These are phyloP conservation scores for Epichloe festucae DNA, from an alignment of 2,329 filamentous ascomycete species.

Conservation along the genomic window DNA sequence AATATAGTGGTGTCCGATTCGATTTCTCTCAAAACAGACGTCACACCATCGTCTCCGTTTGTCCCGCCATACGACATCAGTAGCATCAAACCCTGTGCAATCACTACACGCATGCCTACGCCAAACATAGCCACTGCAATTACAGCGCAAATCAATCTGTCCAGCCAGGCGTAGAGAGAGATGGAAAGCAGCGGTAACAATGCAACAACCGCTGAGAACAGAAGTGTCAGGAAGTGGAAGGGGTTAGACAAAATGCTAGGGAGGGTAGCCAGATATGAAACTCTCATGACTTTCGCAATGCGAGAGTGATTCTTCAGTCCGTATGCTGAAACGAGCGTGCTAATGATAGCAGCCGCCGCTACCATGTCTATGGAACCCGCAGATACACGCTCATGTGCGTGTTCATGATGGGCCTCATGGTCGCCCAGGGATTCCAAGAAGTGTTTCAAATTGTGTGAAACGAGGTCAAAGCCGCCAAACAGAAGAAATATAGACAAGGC, in stretches of 20 bases:
- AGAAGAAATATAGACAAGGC: slow-evolving; percentile 90
- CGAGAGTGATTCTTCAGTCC: slow-evolving; percentile 80
- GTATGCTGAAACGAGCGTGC: slow-evolving; percentile 77
- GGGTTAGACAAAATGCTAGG: slow-evolving; percentile 87
- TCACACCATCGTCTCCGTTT: slow-evolving; percentile 36
- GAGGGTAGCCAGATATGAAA: slow-evolving; percentile 68
- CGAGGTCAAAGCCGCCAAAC: slow-evolving; percentile 94
- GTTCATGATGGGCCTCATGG: slow-evolving; percentile 61
- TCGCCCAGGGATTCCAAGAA: slow-evolving; percentile 52
- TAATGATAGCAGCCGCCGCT: slow-evolving; percentile 66
- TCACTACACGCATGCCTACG: slow-evolving; percentile 70
- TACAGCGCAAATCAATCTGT: slow-evolving; percentile 65
- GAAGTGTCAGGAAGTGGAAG: slow-evolving; percentile 85
- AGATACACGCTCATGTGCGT: slow-evolving; percentile 52
- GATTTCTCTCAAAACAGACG: slow-evolving; percentile 72
- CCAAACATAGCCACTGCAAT: slow-evolving; percentile 84
- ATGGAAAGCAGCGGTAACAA: slow-evolving; percentile 71
- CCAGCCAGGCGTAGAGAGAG: slow-evolving; percentile 70
- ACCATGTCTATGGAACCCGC: slow-evolving; percentile 71
- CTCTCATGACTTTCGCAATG: slow-evolving; percentile 82
- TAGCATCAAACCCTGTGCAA: slow-evolving; percentile 82
- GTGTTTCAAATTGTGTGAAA: slow-evolving; percentile 88
- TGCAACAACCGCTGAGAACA: slow-evolving; percentile 68
- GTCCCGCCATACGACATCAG: slow-evolving; percentile 67
- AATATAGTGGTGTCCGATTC: slow-evolving; percentile 65